Evolutionary conservation across 768 basidiomycete species (phyloP).

Genomic region (Leccinum arenicola): DNA sequence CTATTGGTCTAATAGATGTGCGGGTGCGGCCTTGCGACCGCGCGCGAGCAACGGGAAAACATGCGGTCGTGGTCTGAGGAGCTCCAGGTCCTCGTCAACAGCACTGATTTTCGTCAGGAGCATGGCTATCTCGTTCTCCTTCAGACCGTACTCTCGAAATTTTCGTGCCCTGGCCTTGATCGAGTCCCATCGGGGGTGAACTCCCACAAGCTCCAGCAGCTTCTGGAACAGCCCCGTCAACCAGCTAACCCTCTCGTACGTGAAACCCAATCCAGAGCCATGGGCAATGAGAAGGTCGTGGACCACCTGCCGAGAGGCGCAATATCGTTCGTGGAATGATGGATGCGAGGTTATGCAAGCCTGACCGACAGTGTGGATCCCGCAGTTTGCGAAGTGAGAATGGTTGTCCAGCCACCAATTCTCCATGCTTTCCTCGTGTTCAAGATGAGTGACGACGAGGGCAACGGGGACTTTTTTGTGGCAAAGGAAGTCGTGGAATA

Average conservation of each 20-base stretch:
- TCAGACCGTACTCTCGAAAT: conserved; percentile 28
- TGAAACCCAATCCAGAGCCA: conserved; percentile 17
- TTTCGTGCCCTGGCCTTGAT: conserved; percentile 21
- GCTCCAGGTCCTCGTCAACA: conserved; percentile 19
- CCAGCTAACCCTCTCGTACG: conserved; percentile 26
- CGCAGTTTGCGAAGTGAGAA: conserved; percentile 16
- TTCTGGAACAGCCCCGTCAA: conserved; percentile 21
- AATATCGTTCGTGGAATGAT: conserved; percentile 26
- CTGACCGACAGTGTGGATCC: conserved; percentile 27
- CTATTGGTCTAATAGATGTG: conserved; percentile 7
- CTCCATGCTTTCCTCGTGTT: conserved; percentile 35
- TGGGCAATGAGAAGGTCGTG: conserved; percentile 21
- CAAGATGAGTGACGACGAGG: conserved; percentile 35
- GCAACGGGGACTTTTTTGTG: conserved; percentile 32
- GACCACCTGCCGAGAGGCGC: conserved; percentile 20
- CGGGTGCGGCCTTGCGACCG: conserved; percentile 11
- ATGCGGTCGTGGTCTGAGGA: conserved; percentile 8
- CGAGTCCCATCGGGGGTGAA: conserved; percentile 21
- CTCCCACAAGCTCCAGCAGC: conserved; percentile 22
- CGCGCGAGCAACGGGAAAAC: conserved; percentile 4
- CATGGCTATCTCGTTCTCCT: conserved; percentile 19
- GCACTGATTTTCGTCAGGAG: conserved; percentile 22
- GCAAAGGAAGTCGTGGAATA: conserved; percentile 35
- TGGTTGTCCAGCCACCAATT: conserved; percentile 34
- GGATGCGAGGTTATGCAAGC: conserved; percentile 35